Evolutionary conservation across 306 rosid species (phyloP).

Genomic region (Glycine soja): DNA sequence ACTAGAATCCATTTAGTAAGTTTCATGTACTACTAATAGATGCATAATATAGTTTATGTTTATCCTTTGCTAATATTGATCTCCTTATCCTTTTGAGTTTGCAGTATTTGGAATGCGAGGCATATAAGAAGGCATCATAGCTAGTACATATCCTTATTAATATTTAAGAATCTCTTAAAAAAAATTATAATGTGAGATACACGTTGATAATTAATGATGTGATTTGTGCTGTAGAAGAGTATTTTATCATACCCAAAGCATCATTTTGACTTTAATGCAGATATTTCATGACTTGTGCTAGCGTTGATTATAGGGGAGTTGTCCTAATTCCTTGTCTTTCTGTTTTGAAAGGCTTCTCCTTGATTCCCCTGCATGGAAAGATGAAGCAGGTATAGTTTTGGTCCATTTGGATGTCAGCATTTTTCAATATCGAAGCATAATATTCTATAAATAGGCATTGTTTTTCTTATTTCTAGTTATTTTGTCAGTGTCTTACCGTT

Average conservation of each 20-base stretch:
- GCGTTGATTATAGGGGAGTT: constrained; percentile 93
- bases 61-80: constrained; percentile 16
- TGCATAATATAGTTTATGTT: constrained; percentile 21
- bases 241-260: constrained; percentile 24
- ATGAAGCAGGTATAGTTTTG: constrained; percentile 83
- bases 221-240: constrained; percentile 32
- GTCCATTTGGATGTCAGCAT: neutral
- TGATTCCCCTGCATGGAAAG: constrained; percentile 83
- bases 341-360: constrained; percentile 65
- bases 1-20: constrained; percentile 20
- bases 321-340: constrained; percentile 85
- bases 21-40: constrained; percentile 37
- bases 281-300: constrained; percentile 98
- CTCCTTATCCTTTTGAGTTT: constrained; percentile 41
- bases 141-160: constrained; percentile 81
- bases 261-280: constrained; percentile 53
- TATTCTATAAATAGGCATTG: constrained; percentile 28
- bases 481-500: neutral
- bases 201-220: neutral
- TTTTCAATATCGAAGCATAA: constrained; percentile 28
- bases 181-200: constrained; percentile 82
- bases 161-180: constrained; percentile 66
- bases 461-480: constrained; percentile 23
- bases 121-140: constrained; percentile 83
- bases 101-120: constrained; percentile 94